Evolutionary conservation across 768 basidiomycete genomes (phyloP), one percentile per base, ranked within the genome.

Genomic region (Boletus patriciae): DNA sequence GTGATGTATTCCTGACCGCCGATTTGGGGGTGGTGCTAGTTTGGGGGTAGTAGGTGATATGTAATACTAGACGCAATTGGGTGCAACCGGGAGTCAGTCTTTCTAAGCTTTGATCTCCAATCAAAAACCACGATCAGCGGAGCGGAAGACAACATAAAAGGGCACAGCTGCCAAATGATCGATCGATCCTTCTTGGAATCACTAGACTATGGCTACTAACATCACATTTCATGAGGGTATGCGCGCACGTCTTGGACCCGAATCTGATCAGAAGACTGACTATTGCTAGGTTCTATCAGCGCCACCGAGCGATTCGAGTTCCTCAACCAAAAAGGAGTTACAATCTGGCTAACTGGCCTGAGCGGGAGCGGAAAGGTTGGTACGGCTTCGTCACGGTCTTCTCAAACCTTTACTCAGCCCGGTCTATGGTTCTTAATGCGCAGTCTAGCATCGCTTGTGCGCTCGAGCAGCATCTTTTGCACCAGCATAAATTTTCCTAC

Each of bases 361-460:
- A 94, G 92, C 66, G 95, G 90, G 8, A 94, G 91, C 69, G 95
- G 95, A 49, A 98, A 97, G 84, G 94, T 92, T 41, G 51, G 76
- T 50, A 12, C 12, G 40, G 6, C 21, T 8, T 47, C 19, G 7
- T 34, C 52, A 1, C 31, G n/a, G 16, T 47, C 56, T 10, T 51
- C 13, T 27, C 47, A 31, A n/a, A 27, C 33, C 10, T 4, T 25
- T 13, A 34, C 53, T 50, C 16, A 53, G 21, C 23, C n/a, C 37
- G 38, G 19, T 46, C 31, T 21, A 1, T 18, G 12, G 3, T 54
- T 31, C 43, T 41, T 4, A 33, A 52, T 53, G 27, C 9, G 1
- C 70, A 98, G 94, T 98, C 94, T 7, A 98, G 96, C 27, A 92
- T 99, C 63, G 97, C 92, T 6, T 96, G 93, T 65, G 97, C 97